Conservation (phyloP, 2,329 filamentous ascomycete species). For the Monosporascus sp. region DNA sequence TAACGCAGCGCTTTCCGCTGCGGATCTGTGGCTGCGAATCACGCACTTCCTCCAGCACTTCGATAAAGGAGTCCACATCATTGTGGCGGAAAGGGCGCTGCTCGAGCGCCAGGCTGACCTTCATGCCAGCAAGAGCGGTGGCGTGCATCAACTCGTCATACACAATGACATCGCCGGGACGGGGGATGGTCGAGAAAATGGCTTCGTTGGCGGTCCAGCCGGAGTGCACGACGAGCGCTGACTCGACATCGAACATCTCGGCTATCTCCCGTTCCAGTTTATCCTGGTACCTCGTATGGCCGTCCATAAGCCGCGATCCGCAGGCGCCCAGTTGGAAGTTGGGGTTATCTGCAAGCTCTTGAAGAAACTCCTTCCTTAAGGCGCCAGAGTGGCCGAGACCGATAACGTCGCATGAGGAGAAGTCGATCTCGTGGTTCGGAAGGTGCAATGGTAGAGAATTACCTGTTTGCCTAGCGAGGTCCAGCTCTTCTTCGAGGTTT, state of each 20-base stretch:
- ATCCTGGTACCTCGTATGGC: too few relatives aligned
- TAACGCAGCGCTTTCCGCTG: conserved; percentile 25
- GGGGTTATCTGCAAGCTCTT: too few relatives aligned
- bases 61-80: conserved; percentile 29
- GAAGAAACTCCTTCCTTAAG: too few relatives aligned
- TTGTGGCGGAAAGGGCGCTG: conserved; percentile 42
- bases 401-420: too few relatives aligned
- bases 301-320: too few relatives aligned
- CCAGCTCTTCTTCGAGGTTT: too few relatives aligned
- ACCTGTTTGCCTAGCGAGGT: too few relatives aligned
- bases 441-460: too few relatives aligned
- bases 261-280: conserved; percentile 49
- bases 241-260: conserved; percentile 51
- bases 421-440: too few relatives aligned
- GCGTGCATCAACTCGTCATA: conserved; percentile 65
- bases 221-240: conserved; percentile 55
- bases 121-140: conserved; percentile 60
- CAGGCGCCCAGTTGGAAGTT: too few relatives aligned
- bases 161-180: conserved; percentile 49
- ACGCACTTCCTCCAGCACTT: conserved; percentile 27
- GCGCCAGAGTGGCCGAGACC: too few relatives aligned
- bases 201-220: conserved; percentile 50
- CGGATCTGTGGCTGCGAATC: conserved; percentile 24
- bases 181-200: conserved; percentile 43
- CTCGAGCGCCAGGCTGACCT: conserved; percentile 43